phyloP scores from a whole-genome alignment of 2,329 filamentous ascomycete species.

The Aspergillus thermomutatus region DNA sequence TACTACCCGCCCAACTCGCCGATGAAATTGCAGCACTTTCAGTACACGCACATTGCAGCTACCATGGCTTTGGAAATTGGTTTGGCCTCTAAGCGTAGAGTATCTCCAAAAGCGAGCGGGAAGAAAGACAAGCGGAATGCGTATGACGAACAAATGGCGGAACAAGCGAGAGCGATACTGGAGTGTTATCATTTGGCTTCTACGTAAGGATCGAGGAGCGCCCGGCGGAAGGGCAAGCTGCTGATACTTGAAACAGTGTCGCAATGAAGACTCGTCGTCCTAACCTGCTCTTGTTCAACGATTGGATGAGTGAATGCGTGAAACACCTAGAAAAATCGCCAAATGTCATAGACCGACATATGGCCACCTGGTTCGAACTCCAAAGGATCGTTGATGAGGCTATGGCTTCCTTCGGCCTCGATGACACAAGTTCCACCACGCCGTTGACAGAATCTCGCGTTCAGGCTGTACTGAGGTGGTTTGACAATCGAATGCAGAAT shows the following conservation, averaged over 20 bases:
- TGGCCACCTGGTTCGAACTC: slow-evolving; percentile 34
- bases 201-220: slow-evolving; percentile 17
- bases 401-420: slow-evolving; percentile 34
- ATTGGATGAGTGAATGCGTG: slow-evolving; percentile 34
- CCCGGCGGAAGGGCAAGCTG: neutral
- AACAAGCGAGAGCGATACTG: slow-evolving; percentile 32
- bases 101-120: slow-evolving; percentile 17
- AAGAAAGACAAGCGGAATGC: slow-evolving; percentile 7
- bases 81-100: slow-evolving; percentile 29
- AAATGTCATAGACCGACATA: slow-evolving; percentile 26
- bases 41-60: slow-evolving; percentile 51
- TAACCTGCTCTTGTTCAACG: slow-evolving; percentile 34
- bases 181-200: slow-evolving; percentile 34
- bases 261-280: slow-evolving; percentile 37
- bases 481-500: slow-evolving; percentile 33
- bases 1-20: slow-evolving; percentile 50
- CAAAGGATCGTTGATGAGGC: slow-evolving; percentile 34
- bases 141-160: slow-evolving; percentile 30
- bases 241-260: slow-evolving; percentile 21
- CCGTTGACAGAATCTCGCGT: slow-evolving; percentile 32
- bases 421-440: slow-evolving; percentile 32
- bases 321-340: slow-evolving; percentile 29
- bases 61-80: slow-evolving; percentile 50
- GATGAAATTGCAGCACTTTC: slow-evolving; percentile 49
- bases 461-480: slow-evolving; percentile 33